Base-by-base conservation (phyloP, 202 grass and related monocot species). In the Zoysia matrella region DNA sequence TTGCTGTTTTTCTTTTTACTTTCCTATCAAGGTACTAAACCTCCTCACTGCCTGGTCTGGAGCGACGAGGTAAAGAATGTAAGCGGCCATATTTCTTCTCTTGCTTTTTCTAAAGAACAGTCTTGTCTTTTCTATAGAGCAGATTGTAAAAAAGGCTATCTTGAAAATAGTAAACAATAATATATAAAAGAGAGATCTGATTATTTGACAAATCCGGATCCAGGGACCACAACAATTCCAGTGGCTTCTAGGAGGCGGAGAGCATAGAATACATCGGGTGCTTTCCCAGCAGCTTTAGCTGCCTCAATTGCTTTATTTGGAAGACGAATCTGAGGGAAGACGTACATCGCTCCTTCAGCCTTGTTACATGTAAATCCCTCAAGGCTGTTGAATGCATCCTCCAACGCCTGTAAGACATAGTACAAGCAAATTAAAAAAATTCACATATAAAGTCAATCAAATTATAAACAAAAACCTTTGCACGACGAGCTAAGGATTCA, bases 291-390 rank as follows among this genome's bases (percentile, higher is more conserved):
- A 83, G 74, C 89, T 80, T 92, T 86, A 36, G 96, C 96, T 63
- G 96, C 91, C 64, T 90, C 91, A 63, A 99, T 92, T 46, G 89
- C 93, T 77, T 93, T 99, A 9, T 78, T 67, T 60, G 96, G 91
- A 54, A 99, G 67, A 69, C 6, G 22, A 71, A 99, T 78, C 74
- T 77, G 84, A 51, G 96, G 96, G 85, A 95, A 99, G 43, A 99
- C 78, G 80, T 95, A 99, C 93, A 99, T 99, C 16, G 96, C 96
- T 84, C 96, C 96, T 60, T 95, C 69, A 52, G 89, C 22, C 22
- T 22, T 22, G 22, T 22, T 22, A 22, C 22, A 22, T 22, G 22
- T 22, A 22, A 22, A 22, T 22, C 22, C 22, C 22, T 22, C 22
- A 22, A 22, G 22, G 22, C 22, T 22, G 22, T 22, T 22, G 22